phyloP scores from a whole-genome alignment of 495 filamentous ascomycete genomes.

The Aspergillus coremiiformis region DNA sequence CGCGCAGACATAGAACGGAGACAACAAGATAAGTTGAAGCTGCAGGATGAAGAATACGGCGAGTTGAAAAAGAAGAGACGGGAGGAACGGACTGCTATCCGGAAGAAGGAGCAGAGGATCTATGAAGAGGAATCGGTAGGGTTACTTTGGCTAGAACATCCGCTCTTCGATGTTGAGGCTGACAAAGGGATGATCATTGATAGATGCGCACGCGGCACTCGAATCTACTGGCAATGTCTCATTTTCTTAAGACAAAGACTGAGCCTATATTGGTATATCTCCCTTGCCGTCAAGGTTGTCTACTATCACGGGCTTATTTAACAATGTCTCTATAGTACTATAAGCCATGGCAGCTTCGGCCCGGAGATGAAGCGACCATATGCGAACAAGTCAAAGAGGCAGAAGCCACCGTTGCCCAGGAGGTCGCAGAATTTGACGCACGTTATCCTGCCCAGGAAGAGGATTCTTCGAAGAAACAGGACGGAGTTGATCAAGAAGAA shows the following conservation, averaged over 20 bases:
- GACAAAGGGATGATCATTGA: neutral
- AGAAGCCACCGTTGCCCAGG: slow-evolving; percentile 42
- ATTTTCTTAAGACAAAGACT: slow-evolving; percentile 64
- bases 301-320: neutral
- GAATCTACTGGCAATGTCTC: slow-evolving; percentile 64
- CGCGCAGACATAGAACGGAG: slow-evolving; percentile 85
- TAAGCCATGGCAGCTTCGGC: slow-evolving; percentile 71
- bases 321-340: slow-evolving; percentile 58
- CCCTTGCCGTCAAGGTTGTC: neutral
- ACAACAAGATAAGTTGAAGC: slow-evolving; percentile 73
- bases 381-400: slow-evolving; percentile 51
- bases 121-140: slow-evolving; percentile 76
- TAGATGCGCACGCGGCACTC: slow-evolving; percentile 77
- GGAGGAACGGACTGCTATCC: slow-evolving; percentile 50
- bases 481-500: slow-evolving; percentile 6
- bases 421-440: slow-evolving; percentile 44
- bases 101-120: slow-evolving; percentile 62
- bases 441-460: slow-evolving; percentile 21
- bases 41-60: slow-evolving; percentile 62
- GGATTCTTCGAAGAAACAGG: slow-evolving; percentile 5
- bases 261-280: slow-evolving; percentile 72
- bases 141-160: slow-evolving; percentile 5
- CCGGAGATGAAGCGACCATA: slow-evolving; percentile 55
- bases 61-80: slow-evolving; percentile 59
- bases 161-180: neutral